These are phyloP conservation scores for Phialophora tarda DNA, from an alignment of 2,329 filamentous ascomycete genomes.

Conservation along the genomic window DNA sequence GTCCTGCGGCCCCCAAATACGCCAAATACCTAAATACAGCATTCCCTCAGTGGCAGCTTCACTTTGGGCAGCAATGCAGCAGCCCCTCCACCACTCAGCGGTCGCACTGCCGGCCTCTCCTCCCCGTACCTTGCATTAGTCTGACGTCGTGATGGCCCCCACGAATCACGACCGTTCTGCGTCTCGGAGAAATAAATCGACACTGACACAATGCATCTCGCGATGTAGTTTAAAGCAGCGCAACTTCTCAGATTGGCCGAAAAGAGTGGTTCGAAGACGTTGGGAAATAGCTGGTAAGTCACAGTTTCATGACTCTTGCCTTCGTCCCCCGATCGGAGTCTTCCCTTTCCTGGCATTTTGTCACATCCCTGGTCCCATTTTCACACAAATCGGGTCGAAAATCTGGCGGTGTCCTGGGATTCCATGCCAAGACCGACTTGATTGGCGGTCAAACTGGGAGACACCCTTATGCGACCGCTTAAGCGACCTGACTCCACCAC, in stretches of 20 bases:
- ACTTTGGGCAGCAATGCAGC: constrained; percentile 48
- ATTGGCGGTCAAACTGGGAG: constrained; percentile 34
- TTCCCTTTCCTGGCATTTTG: constrained; percentile 7
- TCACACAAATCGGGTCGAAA: constrained; percentile 31
- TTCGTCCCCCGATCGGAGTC: constrained; percentile 23
- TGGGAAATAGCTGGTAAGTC: constrained; percentile 93
- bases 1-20: constrained; percentile 35
- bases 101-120: constrained; percentile 16
- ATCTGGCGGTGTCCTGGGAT: constrained; percentile 24
- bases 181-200: constrained; percentile 32
- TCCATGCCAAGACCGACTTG: constrained; percentile 31
- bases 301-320: constrained; percentile 24
- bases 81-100: constrained; percentile 28
- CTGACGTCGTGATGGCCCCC: constrained; percentile 14
- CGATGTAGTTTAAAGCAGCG: constrained; percentile 72
- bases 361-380: constrained; percentile 17
- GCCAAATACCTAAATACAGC: constrained; percentile 35
- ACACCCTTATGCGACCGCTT: constrained; percentile 33
- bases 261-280: constrained; percentile 81
- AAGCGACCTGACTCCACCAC: constrained; percentile 30
- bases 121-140: constrained; percentile 39
- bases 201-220: constrained; percentile 52
- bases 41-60: constrained; percentile 37
- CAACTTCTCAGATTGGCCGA: constrained; percentile 93
- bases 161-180: constrained; percentile 47